A percentile compares a stretch with the other conserved stretches of the same genome.
phyloP scores from a whole-genome alignment of 257 asterid genomes.

The Apocynum venetum region DNA sequence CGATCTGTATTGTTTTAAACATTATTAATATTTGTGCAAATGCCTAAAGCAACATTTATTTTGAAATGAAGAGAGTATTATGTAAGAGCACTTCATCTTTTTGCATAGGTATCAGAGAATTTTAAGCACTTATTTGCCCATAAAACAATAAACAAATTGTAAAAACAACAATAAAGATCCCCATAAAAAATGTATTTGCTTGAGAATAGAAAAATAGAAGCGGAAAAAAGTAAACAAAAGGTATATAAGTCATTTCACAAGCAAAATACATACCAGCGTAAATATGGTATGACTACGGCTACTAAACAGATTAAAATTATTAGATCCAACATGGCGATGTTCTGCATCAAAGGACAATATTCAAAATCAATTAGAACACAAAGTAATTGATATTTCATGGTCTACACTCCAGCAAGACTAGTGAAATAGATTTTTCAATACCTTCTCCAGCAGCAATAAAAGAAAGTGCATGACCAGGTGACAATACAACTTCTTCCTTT shows the following conservation, averaged over 20 bases:
- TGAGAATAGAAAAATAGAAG: background rate
- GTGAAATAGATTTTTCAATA: conserved; percentile 22
- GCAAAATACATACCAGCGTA: conserved; percentile 65
- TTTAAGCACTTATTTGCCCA: background rate
- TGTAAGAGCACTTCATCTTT: background rate
- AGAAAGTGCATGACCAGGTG: conserved; percentile 99
- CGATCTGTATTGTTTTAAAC: no score
- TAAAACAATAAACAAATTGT: background rate
- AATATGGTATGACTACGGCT: conserved; percentile 99
- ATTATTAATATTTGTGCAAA: no score
- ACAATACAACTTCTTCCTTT: conserved; percentile 96
- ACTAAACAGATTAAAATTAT: conserved; percentile 94
- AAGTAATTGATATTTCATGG: background rate
- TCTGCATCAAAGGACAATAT: conserved; percentile 53
- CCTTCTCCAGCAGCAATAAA: conserved; percentile 99
- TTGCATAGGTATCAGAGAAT: background rate
- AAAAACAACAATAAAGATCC: background rate
- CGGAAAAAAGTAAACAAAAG: background rate
- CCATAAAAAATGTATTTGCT: background rate
- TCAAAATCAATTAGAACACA: background rate
- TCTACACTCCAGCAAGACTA: conserved; percentile 5
- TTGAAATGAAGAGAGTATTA: background rate
- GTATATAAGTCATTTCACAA: background rate
- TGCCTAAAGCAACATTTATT: no score
- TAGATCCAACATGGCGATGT: conserved; percentile 99